Base-by-base conservation (phyloP, 2,329 filamentous ascomycete genomes). In the Aspergillus niger region DNA sequence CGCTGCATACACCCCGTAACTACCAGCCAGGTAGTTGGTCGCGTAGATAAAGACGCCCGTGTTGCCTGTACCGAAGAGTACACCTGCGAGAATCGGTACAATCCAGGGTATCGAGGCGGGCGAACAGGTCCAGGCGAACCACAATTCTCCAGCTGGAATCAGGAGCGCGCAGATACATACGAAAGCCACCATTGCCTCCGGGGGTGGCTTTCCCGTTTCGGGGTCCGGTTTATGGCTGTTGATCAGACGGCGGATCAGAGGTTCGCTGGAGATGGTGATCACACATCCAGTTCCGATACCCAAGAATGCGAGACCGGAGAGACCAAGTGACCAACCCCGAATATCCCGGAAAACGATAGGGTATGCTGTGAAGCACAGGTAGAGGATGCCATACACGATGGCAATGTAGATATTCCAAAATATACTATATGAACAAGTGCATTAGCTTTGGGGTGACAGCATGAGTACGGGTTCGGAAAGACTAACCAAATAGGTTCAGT, bases 281-380 rank as follows among this genome's bases (percentile, higher is more conserved):
- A 85, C 68, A 20, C 77, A 78, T 32, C 86, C 86, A n/a, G 84
- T 77, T 0, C 85, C 86, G 52, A 89, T 88, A 10, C 91, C 93
- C 5, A 89, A 69, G 74, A 96, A 97, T 1, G 91, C 85, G 2
- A 97, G 84, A 0, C 93, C 92, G 0, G 88, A 86, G 38, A 90
- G 76, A 1, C 90, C 88, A 0, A 89, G 81, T 2, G 82, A 82
- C 93, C 92, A 97, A 62, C 91, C 91, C 17, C 93, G 89, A 60
- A 86, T 77, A 43, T 89, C 81, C 10, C 83, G 81, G 76, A 95
- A 97, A 60, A 96, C 89, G 61, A 96, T 89, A 0, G 92, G 92
- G 73, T 96, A 96, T 11, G 91, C 91, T 15, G 96, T 89, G 78
- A 97, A 97, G 76, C 91, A 96, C 32, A 97, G 86, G 70, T 95